Evolutionary conservation across 768 basidiomycete species (phyloP).

Genomic region (Amanita rimosa): DNA sequence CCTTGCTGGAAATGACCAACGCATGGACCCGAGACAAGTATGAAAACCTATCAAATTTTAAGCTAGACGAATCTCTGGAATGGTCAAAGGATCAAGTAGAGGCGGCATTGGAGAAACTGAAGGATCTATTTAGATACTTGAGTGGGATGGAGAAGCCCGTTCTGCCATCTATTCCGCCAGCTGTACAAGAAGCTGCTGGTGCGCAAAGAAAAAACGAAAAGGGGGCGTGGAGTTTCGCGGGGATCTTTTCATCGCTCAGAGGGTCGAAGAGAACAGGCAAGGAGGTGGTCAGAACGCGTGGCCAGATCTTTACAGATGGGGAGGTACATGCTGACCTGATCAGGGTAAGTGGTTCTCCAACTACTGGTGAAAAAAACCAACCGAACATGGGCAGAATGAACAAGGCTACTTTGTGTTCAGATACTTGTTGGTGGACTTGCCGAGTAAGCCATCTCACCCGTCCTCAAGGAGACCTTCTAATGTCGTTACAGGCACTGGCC

Average conservation of each 20-base stretch:
- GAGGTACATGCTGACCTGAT: slow-evolving; percentile 75
- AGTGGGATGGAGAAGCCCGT: slow-evolving; percentile 44
- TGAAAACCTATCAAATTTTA: slow-evolving; percentile 34
- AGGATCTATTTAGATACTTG: slow-evolving; percentile 58
- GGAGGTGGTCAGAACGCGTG: slow-evolving; percentile 20
- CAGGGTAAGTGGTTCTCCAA: slow-evolving; percentile 36
- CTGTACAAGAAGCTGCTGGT: slow-evolving; percentile 7
- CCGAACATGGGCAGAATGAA: slow-evolving; percentile 38
- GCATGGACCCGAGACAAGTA: slow-evolving; percentile 32
- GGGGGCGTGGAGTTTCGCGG: slow-evolving; percentile 44
- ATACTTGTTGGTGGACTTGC: slow-evolving; percentile 71
- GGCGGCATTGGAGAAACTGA: slow-evolving; percentile 35
- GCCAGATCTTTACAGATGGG: slow-evolving; percentile 52
- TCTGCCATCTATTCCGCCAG: slow-evolving; percentile 18
- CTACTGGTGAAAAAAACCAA: slow-evolving; percentile 7
- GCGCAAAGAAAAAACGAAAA: slow-evolving; percentile 20
- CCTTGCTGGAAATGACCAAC: slow-evolving; percentile 31
- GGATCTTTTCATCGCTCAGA: slow-evolving; percentile 60
- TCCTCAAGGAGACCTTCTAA: neutral
- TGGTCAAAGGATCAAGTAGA: slow-evolving; percentile 32
- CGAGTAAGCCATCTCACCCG: slow-evolving; percentile 38
- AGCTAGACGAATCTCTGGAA: slow-evolving; percentile 40
- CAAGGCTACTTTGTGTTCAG: slow-evolving; percentile 71
- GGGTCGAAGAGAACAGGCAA: slow-evolving; percentile 22
- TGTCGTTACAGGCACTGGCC: slow-evolving; percentile 43